Evolutionary conservation across 805 yeast species (phyloP), one percentile per base, ranked within the genome.

Genomic region (Candida pseudoglaebosa): DNA sequence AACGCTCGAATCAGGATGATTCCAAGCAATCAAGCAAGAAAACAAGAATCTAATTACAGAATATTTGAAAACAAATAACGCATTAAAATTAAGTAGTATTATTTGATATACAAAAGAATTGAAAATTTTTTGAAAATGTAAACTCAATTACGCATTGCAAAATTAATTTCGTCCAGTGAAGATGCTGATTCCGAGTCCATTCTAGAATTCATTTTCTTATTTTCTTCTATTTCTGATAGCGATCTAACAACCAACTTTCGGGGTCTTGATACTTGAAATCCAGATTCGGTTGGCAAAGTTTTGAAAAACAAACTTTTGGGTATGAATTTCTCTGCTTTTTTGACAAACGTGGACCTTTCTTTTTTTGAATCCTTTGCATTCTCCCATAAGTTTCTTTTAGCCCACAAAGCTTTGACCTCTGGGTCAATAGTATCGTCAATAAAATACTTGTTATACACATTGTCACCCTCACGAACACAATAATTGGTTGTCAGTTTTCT

Each of bases 401-500:
- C 75, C 82, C 82, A 76, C 28, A 76, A 57, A 13, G 62, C 64
- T 45, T 65, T 67, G 34, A 76, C 70, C 44, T 75, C 81, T 0
- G 75, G 74, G 49, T 75, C 81, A 21, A 75, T 73, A 12, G 59
- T 59, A 15, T 60, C 60, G 39, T 71, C 60, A 14, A 52, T 50
- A 32, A 64, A 60, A 44, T 58, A 66, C 34, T 67, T 67, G 31
- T 65, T 60, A 48, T 62, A 73, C 41, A 77, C 76, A 22, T 67
- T 47, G 52, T 80, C 86, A 1, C 77, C 80, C 50, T 80, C 86
- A 42, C 86, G 61, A 1, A 73, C 72, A 0, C 81, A 72, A 54
- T 79, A 79, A 52, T 80, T 81, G 8, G 58, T 69, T 14, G 47
- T 40, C 24, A 45, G 50, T 33, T 48, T 54, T 24, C 61, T 32